Percentiles rank a stretch among this genome's conserved stretches.
Evolutionary conservation across 1,284 basidiomycete genomes (phyloP).

Genomic region (Ganoderma leucocontextum): DNA sequence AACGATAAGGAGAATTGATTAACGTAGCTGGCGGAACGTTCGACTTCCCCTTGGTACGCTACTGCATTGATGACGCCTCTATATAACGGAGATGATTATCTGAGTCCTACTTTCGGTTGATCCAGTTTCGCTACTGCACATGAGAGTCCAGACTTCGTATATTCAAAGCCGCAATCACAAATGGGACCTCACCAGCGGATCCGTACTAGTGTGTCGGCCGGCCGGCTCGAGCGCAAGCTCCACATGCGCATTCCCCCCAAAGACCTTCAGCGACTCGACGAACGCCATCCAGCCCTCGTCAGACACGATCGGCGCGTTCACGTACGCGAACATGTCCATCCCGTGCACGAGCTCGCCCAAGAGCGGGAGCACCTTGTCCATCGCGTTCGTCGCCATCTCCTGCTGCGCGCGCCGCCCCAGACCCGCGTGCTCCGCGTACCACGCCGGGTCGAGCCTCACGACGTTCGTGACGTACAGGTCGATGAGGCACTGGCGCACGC

Average conservation of each 20-base stretch:
- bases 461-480: constrained; percentile 46
- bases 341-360: constrained; percentile 41
- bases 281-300: constrained; percentile 46
- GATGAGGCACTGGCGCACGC: constrained; percentile 39
- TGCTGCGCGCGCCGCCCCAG: constrained; percentile 36
- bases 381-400: constrained; percentile 40
- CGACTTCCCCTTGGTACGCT: too few species aligned
- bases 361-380: constrained; percentile 40
- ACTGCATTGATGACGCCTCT: too few species aligned
- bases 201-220: constrained; percentile 17
- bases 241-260: constrained; percentile 32
- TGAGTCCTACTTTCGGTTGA: too few species aligned
- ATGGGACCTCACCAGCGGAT: constrained; percentile 35
- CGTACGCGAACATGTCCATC: constrained; percentile 45
- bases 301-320: constrained; percentile 46
- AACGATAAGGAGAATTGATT: too few species aligned
- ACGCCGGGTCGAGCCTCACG: constrained; percentile 47
- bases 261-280: constrained; percentile 34
- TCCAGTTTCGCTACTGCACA: too few species aligned
- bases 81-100: too few species aligned
- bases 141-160: too few species aligned
- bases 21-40: too few species aligned
- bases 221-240: constrained; percentile 25
- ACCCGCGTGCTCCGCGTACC: constrained; percentile 48
- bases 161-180: constrained; percentile 20